phyloP scores from a whole-genome alignment of 2,329 filamentous ascomycete genomes.

The Xylariaceae sp. region DNA sequence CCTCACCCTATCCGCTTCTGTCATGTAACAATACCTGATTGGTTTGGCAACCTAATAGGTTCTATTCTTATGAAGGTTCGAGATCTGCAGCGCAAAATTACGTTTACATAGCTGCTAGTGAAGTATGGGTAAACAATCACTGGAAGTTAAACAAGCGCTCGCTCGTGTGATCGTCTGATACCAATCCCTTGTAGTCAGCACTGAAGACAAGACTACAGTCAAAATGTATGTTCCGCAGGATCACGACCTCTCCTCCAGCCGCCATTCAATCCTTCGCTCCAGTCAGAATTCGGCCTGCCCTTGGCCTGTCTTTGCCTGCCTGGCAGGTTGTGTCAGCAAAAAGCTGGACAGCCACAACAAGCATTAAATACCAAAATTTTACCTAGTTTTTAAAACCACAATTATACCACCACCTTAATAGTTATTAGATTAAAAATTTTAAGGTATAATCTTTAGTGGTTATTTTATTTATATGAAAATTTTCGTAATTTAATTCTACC shows the following conservation, averaged over 20 bases:
- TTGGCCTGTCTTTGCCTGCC: too few relatives aligned
- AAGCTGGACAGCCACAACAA: too few relatives aligned
- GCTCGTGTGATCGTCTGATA: neutral
- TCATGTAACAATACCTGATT: neutral
- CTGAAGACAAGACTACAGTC: neutral
- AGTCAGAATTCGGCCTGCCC: neutral
- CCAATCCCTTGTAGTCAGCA: neutral
- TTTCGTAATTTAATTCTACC: too few relatives aligned
- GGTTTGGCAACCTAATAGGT: neutral
- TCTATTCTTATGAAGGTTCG: neutral
- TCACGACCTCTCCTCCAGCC: neutral
- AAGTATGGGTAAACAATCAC: too few relatives aligned
- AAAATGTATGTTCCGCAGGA: too few relatives aligned
- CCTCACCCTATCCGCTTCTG: neutral
- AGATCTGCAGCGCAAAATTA: slow-evolving; percentile 8
- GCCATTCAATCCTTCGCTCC: neutral
- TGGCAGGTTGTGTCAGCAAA: too few relatives aligned
- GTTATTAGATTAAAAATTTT: too few relatives aligned
- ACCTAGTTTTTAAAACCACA: too few relatives aligned
- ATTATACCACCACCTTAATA: too few relatives aligned
- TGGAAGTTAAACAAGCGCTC: neutral
- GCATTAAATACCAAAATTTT: too few relatives aligned
- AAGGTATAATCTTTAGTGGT: too few relatives aligned
- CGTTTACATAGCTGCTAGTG: slow-evolving; percentile 2
- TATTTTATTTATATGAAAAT: too few relatives aligned